Percentiles rank a stretch among this genome's conserved stretches.
phyloP scores from a whole-genome alignment of 768 basidiomycete genomes.

The Lactarius akahatsu region DNA sequence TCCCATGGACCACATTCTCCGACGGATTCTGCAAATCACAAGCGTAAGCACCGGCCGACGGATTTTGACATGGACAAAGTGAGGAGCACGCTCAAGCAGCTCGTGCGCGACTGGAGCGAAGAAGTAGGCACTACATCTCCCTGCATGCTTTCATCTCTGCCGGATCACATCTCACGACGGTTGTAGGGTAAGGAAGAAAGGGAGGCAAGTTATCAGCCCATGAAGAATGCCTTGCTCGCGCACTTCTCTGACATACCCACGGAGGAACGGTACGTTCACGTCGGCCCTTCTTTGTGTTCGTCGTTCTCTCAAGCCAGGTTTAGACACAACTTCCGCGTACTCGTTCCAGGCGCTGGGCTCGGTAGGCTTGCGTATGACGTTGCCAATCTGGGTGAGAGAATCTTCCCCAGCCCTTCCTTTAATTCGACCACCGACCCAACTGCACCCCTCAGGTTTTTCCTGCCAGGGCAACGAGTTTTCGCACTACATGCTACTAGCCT shows the following conservation, averaged over 20 bases:
- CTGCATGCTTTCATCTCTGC: not conserved
- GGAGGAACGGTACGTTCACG: slow-evolving; percentile 48
- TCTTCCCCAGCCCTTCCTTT: not conserved
- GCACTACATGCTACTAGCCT: slow-evolving; percentile 90
- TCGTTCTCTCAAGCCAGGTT: not conserved
- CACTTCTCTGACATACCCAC: slow-evolving; percentile 58
- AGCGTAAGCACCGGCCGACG: slow-evolving; percentile 46
- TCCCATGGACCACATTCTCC: slow-evolving; percentile 32
- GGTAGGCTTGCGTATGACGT: slow-evolving; percentile 88
- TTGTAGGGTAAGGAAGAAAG: slow-evolving; percentile 72
- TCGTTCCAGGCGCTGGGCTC: slow-evolving; percentile 89
- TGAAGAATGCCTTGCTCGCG: slow-evolving; percentile 67
- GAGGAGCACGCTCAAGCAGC: slow-evolving; percentile 87
- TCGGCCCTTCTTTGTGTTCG: not conserved
- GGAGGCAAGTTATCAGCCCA: slow-evolving; percentile 75
- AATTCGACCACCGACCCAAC: not conserved
- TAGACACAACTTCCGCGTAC: slow-evolving; percentile 62
- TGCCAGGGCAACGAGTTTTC: slow-evolving; percentile 97
- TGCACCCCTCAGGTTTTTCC: slow-evolving; percentile 60
- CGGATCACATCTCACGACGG: not conserved
- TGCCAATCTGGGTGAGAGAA: slow-evolving; percentile 64
- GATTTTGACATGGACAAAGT: slow-evolving; percentile 89
- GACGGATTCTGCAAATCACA: slow-evolving; percentile 24
- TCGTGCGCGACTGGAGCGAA: slow-evolving; percentile 90
- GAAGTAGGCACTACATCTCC: slow-evolving; percentile 49